phyloP scores from a whole-genome alignment of 129 eudicot genomes.

The Calendula officinalis region DNA sequence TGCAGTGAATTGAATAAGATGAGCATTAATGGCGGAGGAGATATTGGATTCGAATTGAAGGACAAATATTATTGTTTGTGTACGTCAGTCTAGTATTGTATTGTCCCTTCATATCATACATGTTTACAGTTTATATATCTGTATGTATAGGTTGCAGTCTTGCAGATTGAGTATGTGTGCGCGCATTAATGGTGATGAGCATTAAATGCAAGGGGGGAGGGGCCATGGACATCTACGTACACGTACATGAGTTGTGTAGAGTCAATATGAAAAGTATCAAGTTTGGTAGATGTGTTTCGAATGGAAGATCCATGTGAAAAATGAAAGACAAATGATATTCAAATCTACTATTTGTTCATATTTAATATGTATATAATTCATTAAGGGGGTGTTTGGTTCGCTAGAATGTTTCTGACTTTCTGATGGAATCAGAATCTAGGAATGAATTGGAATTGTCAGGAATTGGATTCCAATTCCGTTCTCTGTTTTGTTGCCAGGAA shows the following conservation, averaged over 20 bases:
- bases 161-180: slow-evolving; percentile 22
- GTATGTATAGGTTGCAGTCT: slow-evolving; percentile 30
- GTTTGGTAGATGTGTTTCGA: too few species aligned
- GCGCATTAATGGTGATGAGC: slow-evolving; percentile 32
- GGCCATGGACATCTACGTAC: slow-evolving; percentile 27
- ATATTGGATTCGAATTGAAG: slow-evolving; percentile 20
- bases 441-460: too few species aligned
- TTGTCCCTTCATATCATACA: slow-evolving; percentile 30
- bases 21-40: slow-evolving; percentile 28
- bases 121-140: not conserved
- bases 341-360: too few species aligned
- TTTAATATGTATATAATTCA: too few species aligned
- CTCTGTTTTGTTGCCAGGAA: too few species aligned
- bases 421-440: too few species aligned
- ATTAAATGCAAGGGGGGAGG: slow-evolving; percentile 23
- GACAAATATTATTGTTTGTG: slow-evolving; percentile 21
- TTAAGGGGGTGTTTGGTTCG: too few species aligned
- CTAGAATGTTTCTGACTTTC: too few species aligned
- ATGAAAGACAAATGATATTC: too few species aligned
- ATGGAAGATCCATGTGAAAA: too few species aligned
- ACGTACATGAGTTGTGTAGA: slow-evolving; percentile 5
- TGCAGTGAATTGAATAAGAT: slow-evolving; percentile 3
- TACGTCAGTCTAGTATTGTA: slow-evolving; percentile 17
- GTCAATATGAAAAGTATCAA: not conserved
- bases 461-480: too few species aligned